A percentile compares a stretch with the other conserved stretches of the same genome.
These are phyloP conservation scores for Trichomonascaceae sp. DNA, from an alignment of 1,139 yeast genomes.

Conservation along the genomic window DNA sequence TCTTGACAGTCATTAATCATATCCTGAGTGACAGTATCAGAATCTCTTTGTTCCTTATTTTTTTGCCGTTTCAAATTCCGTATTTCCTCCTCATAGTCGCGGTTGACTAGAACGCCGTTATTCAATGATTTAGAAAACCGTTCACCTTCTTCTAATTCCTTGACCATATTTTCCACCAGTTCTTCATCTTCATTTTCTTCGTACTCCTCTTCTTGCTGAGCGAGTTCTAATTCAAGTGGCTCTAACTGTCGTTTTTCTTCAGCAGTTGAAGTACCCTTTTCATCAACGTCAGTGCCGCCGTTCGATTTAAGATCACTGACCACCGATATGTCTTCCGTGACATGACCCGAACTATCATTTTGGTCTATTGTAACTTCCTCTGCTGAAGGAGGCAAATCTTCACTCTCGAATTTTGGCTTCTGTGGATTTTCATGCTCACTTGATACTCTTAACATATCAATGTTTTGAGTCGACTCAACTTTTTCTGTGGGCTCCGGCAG, in stretches of 20 bases:
- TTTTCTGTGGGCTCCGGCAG: background rate
- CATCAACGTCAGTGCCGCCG: background rate
- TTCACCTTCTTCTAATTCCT: slow-evolving; percentile 69
- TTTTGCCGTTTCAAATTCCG: slow-evolving; percentile 47
- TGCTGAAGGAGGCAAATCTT: background rate
- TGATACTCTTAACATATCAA: background rate
- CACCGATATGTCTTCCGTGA: background rate
- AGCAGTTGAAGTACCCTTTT: background rate
- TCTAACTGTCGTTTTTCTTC: slow-evolving; percentile 2
- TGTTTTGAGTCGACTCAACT: background rate
- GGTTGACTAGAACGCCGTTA: slow-evolving; percentile 14
- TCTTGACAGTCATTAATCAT: slow-evolving; percentile 93
- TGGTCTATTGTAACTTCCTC: background rate
- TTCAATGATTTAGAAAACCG: slow-evolving; percentile 49
- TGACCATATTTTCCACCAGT: slow-evolving; percentile 51
- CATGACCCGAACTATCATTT: background rate
- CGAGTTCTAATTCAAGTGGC: slow-evolving; percentile 20
- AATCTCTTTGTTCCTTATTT: slow-evolving; percentile 68
- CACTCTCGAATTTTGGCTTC: background rate
- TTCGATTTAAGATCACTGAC: background rate
- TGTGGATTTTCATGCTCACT: background rate
- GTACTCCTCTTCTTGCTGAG: slow-evolving; percentile 36
- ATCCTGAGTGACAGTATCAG: slow-evolving; percentile 81
- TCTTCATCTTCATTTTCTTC: slow-evolving; percentile 74
- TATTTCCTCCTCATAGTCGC: slow-evolving; percentile 48